Base-by-base conservation (phyloP, 768 basidiomycete species). In the Sporobolomyces roseus region DNA sequence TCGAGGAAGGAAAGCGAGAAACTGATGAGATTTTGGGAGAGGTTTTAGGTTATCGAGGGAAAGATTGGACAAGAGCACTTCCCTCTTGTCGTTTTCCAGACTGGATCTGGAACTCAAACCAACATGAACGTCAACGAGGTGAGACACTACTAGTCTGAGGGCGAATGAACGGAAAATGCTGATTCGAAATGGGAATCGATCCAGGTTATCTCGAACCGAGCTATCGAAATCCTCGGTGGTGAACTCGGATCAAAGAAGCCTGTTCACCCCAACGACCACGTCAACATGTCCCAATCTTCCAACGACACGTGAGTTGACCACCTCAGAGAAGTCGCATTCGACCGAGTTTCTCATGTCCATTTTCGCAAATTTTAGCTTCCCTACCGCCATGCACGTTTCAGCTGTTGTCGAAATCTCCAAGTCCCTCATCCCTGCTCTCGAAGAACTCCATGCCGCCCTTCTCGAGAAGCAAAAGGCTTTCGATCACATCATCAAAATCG, bases 121-220 rank as follows among this genome's bases (percentile, higher is more conserved):
- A 99, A 99, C 82, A 99, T 99, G 96, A 99, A 91, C 79, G 91
- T 86, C 68, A 99, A 99, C 78, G 96, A 99, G 85, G 91, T 88
- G 48, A 29, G 79, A 13, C 45, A 13, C 21, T 10, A 23, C 21
- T 23, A 21, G 23, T 13, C 9, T 41, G 9, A 41, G 38, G 17
- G 9, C 38, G 17, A 46, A 46, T 14, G 10, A 14, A 21, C 12
- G 21, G 23, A 13, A 23, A 23, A 46, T 14, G 10, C 45, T 46
- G 21, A 13, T 41, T 9, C 9, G 23, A 46, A 23, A 6, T 46
- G 12, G 7, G 13, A 14, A 46, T 23, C 6, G 6, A 19, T 14
- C 43, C 66, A 92, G 90, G 93, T 97, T 75, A 93, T 99, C 77
- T 94, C 93, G 30, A 99, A 99, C 79, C 87, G 94, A 66, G 96